A percentile compares a stretch with the other conserved stretches of the same genome.
phyloP scores from a whole-genome alignment of 495 filamentous ascomycete species.

The Aspergillus sclerotioniger region DNA sequence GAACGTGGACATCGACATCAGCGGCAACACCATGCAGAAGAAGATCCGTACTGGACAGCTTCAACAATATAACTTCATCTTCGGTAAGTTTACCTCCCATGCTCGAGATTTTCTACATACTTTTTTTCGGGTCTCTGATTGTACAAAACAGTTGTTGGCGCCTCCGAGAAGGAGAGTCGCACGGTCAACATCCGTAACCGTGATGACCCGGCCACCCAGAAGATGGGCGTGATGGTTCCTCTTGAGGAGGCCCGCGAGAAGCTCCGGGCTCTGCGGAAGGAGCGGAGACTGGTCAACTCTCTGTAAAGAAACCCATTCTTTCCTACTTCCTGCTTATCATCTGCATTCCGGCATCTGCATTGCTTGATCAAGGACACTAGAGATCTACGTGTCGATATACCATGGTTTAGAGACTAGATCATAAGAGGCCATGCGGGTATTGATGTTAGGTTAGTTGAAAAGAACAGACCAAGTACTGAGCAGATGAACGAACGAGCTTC shows the following conservation, averaged over 20 bases:
- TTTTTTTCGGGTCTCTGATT: conserved; percentile 12
- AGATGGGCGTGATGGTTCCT: conserved; percentile 65
- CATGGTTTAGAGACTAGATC: conserved; percentile 6
- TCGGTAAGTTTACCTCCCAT: conserved; percentile 47
- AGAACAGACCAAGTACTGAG: not conserved
- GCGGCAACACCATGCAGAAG: conserved; percentile 91
- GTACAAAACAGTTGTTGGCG: conserved; percentile 68
- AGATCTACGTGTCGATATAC: conserved; percentile 4
- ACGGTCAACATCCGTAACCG: conserved; percentile 88
- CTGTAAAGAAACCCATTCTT: conserved; percentile 26
- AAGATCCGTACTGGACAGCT: conserved; percentile 90
- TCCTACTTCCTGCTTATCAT: too few species aligned
- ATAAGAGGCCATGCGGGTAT: not conserved
- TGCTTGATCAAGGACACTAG: not conserved
- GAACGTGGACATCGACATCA: conserved; percentile 83
- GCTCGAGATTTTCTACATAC: not conserved
- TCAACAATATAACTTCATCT: conserved; percentile 88
- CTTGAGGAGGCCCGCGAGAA: conserved; percentile 77
- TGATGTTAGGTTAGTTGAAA: not conserved
- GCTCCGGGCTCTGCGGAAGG: conserved; percentile 66
- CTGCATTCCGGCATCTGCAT: not conserved
- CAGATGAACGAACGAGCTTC: not conserved
- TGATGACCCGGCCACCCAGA: conserved; percentile 81
- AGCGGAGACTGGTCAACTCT: conserved; percentile 55
- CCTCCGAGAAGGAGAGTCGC: conserved; percentile 70